Percentiles rank a stretch among this genome's conserved stretches.
These are phyloP conservation scores for Chromera velia DNA, from an alignment of 73 alveolate species.

Conservation along the genomic window DNA sequence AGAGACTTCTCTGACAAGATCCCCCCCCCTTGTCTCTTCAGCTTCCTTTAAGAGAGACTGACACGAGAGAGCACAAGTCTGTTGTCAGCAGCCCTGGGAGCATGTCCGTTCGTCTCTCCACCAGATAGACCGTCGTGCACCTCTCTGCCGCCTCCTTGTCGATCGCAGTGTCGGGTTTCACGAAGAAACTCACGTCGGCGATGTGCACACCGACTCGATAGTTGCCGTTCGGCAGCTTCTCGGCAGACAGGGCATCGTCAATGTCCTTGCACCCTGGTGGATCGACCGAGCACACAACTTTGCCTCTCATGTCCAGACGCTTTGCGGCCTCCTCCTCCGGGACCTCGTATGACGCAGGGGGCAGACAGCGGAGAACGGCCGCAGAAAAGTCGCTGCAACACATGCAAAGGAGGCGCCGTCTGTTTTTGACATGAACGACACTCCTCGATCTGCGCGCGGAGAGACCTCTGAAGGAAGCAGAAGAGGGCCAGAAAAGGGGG, in stretches of 20 bases:
- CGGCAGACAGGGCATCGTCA: constrained; percentile 87
- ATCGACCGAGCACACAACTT: constrained; percentile 75
- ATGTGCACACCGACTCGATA: constrained; percentile 93
- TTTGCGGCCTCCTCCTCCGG: constrained; percentile 68
- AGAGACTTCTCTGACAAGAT: no score
- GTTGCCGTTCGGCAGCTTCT: constrained; percentile 76
- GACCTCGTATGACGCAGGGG: constrained; percentile 60
- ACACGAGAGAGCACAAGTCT: constrained; percentile 62
- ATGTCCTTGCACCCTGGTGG: constrained; percentile 93
- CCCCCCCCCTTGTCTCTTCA: no score
- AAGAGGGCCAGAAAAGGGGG: neutral
- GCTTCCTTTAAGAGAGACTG: no score
- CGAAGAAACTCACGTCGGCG: constrained; percentile 92
- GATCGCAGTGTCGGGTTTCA: constrained; percentile 74
- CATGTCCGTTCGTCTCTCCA: constrained; percentile 88
- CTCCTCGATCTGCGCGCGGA: no score
- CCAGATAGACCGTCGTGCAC: constrained; percentile 88
- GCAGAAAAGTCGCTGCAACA: constrained; percentile 42
- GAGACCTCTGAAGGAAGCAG: no score
- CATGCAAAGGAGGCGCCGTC: no score
- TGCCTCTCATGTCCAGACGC: constrained; percentile 72
- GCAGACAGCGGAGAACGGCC: constrained; percentile 77
- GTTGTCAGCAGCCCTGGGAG: constrained; percentile 87
- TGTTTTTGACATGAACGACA: no score
- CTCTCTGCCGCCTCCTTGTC: constrained; percentile 90